These are phyloP conservation scores for Alnus glutinosa DNA, from an alignment of 306 rosid species.

Conservation along the genomic window DNA sequence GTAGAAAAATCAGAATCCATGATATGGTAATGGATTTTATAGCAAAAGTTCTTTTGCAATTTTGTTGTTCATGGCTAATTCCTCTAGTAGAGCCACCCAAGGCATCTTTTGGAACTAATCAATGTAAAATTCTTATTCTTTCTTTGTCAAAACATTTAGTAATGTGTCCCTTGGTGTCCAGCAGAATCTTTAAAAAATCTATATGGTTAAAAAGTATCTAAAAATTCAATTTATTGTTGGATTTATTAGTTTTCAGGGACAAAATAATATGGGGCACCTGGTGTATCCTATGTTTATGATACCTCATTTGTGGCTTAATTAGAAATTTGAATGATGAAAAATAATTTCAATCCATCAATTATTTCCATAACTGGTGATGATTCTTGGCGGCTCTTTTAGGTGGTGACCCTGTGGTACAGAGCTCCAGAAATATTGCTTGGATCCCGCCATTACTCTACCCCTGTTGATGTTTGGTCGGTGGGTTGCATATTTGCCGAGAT, in stretches of 20 bases:
- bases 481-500: conserved; percentile 99
- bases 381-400: conserved; percentile 46
- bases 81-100: background rate
- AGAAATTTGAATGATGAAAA: background rate
- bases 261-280: too few species aligned
- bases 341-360: background rate
- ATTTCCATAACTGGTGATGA: conserved; percentile 17
- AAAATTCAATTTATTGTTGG: background rate
- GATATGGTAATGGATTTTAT: background rate
- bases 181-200: background rate
- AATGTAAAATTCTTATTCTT: background rate
- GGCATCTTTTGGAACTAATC: background rate
- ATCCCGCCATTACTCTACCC: conserved; percentile 97
- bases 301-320: background rate
- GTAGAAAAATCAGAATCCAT: background rate
- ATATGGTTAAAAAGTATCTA: background rate
- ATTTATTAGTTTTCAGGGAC: background rate
- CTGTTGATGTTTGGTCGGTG: conserved; percentile 99
- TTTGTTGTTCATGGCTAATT: background rate
- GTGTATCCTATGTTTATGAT: background rate
- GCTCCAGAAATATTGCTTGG: conserved; percentile 99
- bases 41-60: background rate
- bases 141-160: background rate
- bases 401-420: conserved; percentile 98
- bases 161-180: background rate